Evolutionary conservation across 371 early-diverging fungal genomes (phyloP), one percentile per base, ranked within the genome.

Genomic region (Mortierella sp.): DNA sequence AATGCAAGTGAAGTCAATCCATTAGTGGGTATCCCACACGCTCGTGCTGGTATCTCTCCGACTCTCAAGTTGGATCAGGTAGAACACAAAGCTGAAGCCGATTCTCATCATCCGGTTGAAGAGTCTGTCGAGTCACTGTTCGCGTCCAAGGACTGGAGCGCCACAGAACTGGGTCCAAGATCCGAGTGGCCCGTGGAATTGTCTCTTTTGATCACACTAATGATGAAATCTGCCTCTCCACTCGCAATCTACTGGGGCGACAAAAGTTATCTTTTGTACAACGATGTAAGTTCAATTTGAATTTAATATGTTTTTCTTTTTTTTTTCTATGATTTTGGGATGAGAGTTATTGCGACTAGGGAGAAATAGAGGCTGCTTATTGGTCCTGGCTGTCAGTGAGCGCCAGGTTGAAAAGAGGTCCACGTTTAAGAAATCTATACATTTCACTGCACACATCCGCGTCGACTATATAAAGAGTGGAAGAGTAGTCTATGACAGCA

Each of bases 221-320:
- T 79, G 45, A 32, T 68, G 59, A 39, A 45, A n/a, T 79, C 75
- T 5, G 67, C 61, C 1, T 67, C 72, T 18, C 72, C 72, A 5
- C 54, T 79, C 35, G 75, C 79, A 0, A 63, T 79, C 16, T 79
- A 74, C 64, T 79, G 79, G 79, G 79, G 79, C 12, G 79, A 79
- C 12, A 24, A 74, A 24, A 22, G 66, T 18, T 51, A 64, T 40
- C 65, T 79, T 16, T 28, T 79, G 52, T 79, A 79, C 62, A 79
- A 79, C 72, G 75, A 79, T 60, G 79, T 79, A 79, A 70, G 79
- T 70, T 5, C 1, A 11, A 24, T n/a, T 40, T 18, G 14, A 9
- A 28, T 2, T 55, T 37, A 37, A 0, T 26, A n/a, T 52, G n/a
- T n/a, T 60, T 49, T 12, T 32, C 47, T 74, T 52, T 51, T 39